Percentiles rank a stretch among this genome's conserved stretches.
Evolutionary conservation across 768 basidiomycete genomes (phyloP).

Genomic region (Wakefieldia striispora): DNA sequence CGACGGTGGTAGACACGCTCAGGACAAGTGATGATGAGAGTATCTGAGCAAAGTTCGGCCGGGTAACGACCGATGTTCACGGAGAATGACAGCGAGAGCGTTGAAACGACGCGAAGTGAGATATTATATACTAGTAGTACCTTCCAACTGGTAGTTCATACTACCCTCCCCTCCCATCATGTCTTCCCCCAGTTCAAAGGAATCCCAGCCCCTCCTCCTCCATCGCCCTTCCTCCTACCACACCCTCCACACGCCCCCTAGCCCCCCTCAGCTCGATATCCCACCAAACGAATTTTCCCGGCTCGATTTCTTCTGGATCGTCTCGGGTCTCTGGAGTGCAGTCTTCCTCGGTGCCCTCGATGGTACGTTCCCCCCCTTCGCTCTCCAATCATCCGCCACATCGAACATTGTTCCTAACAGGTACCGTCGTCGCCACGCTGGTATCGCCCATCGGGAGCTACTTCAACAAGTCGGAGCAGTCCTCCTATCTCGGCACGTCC

Average conservation of each 20-base stretch:
- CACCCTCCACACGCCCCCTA: constrained; percentile 35
- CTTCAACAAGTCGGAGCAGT: constrained; percentile 74
- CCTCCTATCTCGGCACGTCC: constrained; percentile 86
- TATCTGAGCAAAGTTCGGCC: constrained; percentile 8
- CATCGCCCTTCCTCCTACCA: constrained; percentile 40
- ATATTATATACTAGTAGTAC: constrained; percentile 28
- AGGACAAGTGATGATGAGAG: too few relatives aligned
- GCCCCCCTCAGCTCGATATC: constrained; percentile 11
- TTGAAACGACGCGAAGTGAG: constrained; percentile 20
- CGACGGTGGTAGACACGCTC: too few relatives aligned
- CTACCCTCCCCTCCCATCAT: constrained; percentile 20
- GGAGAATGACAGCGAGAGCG: constrained; percentile 30
- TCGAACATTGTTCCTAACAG: constrained; percentile 28
- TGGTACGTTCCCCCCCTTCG: constrained; percentile 43
- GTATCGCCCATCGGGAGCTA: constrained; percentile 82
- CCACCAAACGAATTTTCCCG: constrained; percentile 48
- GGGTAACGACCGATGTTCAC: constrained; percentile 26
- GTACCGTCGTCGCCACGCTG: constrained; percentile 85
- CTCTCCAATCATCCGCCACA: background rate
- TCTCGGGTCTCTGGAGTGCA: constrained; percentile 77
- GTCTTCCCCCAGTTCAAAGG: constrained; percentile 38
- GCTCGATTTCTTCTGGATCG: constrained; percentile 64
- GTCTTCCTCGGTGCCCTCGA: constrained; percentile 85
- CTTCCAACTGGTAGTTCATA: constrained; percentile 1
- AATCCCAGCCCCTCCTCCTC: constrained; percentile 63